phyloP scores from a whole-genome alignment of 257 asterid species.

The Thymus quinquecostatus region DNA sequence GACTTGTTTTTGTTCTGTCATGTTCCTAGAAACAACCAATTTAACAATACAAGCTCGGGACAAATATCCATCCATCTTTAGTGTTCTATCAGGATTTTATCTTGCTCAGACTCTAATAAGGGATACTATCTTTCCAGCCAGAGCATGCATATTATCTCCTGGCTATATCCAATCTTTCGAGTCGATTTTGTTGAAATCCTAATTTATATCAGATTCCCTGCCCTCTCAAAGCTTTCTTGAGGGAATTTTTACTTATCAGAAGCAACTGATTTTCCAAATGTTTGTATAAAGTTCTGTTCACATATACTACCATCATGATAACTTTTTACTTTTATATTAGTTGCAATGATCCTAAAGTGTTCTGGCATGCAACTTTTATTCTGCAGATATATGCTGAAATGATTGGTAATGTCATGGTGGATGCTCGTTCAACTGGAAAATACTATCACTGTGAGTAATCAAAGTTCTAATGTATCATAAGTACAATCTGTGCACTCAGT shows the following conservation, averaged over 20 bases:
- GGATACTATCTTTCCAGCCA: too few relatives aligned
- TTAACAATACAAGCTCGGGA: too few relatives aligned
- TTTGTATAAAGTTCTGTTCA: neutral
- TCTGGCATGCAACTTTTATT: constrained; percentile 19
- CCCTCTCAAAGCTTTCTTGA: neutral
- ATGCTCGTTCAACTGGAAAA: constrained; percentile 99
- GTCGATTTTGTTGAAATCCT: too few relatives aligned
- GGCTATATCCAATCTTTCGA: too few relatives aligned
- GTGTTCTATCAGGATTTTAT: too few relatives aligned
- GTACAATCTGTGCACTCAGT: constrained; percentile 1
- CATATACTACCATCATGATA: constrained; percentile 3
- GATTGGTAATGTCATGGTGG: constrained; percentile 78
- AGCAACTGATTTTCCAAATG: neutral
- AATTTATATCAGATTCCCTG: neutral
- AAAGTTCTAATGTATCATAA: neutral
- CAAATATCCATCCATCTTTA: too few relatives aligned
- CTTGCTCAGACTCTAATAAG: too few relatives aligned
- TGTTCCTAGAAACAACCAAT: too few relatives aligned
- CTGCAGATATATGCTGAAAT: constrained; percentile 94
- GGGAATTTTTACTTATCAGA: neutral
- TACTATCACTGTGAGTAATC: constrained; percentile 88
- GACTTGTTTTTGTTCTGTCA: too few relatives aligned
- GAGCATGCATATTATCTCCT: too few relatives aligned
- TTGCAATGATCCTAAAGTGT: constrained; percentile 3
- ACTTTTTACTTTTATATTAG: neutral